Percentiles rank a stretch among this genome's conserved stretches.
phyloP scores from a whole-genome alignment of 1,284 basidiomycete species.

The Vanrija humicola region DNA sequence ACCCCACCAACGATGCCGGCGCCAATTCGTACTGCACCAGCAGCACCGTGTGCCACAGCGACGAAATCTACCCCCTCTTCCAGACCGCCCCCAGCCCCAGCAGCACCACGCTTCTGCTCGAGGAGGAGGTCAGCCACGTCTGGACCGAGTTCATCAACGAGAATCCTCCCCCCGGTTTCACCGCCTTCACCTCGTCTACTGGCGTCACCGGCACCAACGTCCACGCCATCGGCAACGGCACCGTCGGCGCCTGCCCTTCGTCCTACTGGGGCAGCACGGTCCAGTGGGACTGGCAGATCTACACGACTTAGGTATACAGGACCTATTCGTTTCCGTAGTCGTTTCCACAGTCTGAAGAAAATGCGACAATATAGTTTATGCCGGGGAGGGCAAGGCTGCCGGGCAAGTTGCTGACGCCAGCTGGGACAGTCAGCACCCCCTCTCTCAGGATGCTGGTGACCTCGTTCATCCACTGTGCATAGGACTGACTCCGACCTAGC shows the following conservation, averaged over 20 bases:
- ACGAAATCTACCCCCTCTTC: slow-evolving; percentile 39
- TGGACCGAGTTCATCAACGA: slow-evolving; percentile 33
- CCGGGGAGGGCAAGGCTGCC: no score
- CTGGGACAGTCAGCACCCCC: no score
- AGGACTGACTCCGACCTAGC: no score
- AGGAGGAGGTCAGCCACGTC: slow-evolving; percentile 13
- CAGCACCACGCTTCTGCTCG: slow-evolving; percentile 3
- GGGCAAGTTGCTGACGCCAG: no score
- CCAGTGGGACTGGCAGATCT: slow-evolving; percentile 39
- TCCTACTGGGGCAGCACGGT: slow-evolving; percentile 29
- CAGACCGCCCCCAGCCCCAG: slow-evolving; percentile 14
- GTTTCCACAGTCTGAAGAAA: no score
- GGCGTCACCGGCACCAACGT: slow-evolving; percentile 6
- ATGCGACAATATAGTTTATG: no score
- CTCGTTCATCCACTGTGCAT: no score
- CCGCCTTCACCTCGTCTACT: background rate
- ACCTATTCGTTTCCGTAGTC: no score
- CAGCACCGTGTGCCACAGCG: slow-evolving; percentile 34
- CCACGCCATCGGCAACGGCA: slow-evolving; percentile 14
- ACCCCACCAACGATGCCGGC: slow-evolving; percentile 56
- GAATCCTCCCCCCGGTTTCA: slow-evolving; percentile 15
- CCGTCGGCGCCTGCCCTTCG: slow-evolving; percentile 19
- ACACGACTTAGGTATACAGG: no score
- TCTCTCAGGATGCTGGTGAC: no score
- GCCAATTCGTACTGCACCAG: slow-evolving; percentile 16